Percentiles rank a stretch among this genome's conserved stretches.
phyloP scores from a whole-genome alignment of 208 protist species.

The Herpetomonas tarakana region DNA sequence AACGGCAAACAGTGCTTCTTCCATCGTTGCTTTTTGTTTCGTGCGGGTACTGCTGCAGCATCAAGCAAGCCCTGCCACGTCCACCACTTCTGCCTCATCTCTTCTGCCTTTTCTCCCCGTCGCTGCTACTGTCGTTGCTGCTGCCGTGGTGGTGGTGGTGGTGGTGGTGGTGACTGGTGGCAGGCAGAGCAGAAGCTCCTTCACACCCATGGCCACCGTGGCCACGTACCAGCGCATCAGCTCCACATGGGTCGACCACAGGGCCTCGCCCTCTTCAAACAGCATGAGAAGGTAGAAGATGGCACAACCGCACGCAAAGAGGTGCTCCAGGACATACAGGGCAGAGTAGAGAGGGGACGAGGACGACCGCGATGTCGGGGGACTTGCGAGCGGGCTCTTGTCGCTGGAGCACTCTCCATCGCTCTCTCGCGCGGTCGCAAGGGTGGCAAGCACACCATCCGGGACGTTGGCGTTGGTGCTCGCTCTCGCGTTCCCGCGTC shows the following conservation, averaged over 20 bases:
- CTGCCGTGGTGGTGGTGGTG: too few relatives aligned
- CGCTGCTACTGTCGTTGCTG: too few relatives aligned
- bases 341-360: conserved; percentile 7
- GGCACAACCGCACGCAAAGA: conserved; percentile 32
- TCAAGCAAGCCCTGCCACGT: too few relatives aligned
- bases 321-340: conserved; percentile 20
- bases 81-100: too few relatives aligned
- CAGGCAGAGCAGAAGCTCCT: conserved; percentile 19
- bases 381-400: too few relatives aligned
- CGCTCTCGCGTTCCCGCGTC: not conserved
- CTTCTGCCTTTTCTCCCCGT: too few relatives aligned
- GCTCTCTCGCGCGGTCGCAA: too few relatives aligned
- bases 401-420: too few relatives aligned
- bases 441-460: not conserved
- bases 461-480: not conserved
- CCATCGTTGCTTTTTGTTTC: too few relatives aligned
- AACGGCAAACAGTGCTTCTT: too few relatives aligned
- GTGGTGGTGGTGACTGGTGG: too few relatives aligned
- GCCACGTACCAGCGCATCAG: conserved; percentile 59
- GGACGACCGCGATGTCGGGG: not conserved
- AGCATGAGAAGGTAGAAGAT: conserved; percentile 52
- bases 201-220: conserved; percentile 22
- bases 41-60: too few relatives aligned
- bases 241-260: conserved; percentile 44
- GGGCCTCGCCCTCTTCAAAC: conserved; percentile 32